These are phyloP conservation scores for Tylopilus sp. DNA, from an alignment of 768 basidiomycete genomes.

Conservation along the genomic window DNA sequence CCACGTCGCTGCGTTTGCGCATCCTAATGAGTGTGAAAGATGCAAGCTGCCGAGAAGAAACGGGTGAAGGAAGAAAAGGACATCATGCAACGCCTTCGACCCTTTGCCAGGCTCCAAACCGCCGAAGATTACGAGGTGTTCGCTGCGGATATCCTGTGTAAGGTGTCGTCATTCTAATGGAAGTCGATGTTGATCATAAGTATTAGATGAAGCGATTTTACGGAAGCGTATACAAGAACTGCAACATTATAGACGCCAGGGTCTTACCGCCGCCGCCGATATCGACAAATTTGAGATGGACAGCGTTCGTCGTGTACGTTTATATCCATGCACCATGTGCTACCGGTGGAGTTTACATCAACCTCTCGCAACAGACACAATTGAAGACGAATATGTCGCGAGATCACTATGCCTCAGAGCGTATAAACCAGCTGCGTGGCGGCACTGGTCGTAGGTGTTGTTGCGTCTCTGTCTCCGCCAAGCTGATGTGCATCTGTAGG, in stretches of 20 bases:
- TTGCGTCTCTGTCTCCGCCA: slow-evolving; percentile 25
- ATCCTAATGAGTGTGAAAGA: slow-evolving; percentile 42
- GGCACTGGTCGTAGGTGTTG: slow-evolving; percentile 46
- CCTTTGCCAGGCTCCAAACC: slow-evolving; percentile 88
- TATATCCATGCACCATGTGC: not conserved
- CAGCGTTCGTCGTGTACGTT: slow-evolving; percentile 63
- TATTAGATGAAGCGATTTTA: slow-evolving; percentile 78
- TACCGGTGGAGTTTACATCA: not conserved
- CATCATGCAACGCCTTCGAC: slow-evolving; percentile 81
- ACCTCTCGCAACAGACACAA: slow-evolving; percentile 44
- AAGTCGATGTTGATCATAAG: not conserved
- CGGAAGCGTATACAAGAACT: slow-evolving; percentile 88
- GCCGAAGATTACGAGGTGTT: slow-evolving; percentile 90
- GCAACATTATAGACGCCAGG: slow-evolving; percentile 85
- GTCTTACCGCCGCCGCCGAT: slow-evolving; percentile 80
- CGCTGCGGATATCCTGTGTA: slow-evolving; percentile 86
- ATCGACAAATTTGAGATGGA: slow-evolving; percentile 87
- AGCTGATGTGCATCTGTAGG: slow-evolving; percentile 13
- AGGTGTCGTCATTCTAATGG: slow-evolving; percentile 22
- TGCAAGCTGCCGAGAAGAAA: slow-evolving; percentile 90
- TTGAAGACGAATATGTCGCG: slow-evolving; percentile 55
- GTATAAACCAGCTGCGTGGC: slow-evolving; percentile 46
- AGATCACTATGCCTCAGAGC: slow-evolving; percentile 54
- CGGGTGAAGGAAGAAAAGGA: slow-evolving; percentile 89
- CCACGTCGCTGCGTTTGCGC: too few species aligned